Percentiles rank a stretch among this genome's conserved stretches.
Conservation (phyloP, 352 stramenopile genomes). For the Elongisporangium anandrum region DNA sequence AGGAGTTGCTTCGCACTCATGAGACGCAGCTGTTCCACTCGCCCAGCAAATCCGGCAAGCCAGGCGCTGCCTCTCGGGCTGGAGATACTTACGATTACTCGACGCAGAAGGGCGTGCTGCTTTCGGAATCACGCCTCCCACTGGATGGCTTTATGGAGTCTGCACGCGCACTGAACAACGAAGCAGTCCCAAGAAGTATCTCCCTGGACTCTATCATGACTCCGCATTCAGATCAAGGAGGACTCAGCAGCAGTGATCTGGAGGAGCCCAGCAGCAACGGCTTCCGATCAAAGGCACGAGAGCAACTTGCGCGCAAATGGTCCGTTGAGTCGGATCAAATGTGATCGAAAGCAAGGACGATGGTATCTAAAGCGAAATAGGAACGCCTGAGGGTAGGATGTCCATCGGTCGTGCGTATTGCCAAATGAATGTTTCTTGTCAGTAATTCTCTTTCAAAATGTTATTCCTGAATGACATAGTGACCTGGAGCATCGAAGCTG, state of each 20-base stretch:
- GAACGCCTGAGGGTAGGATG: background rate
- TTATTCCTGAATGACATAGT: constrained; percentile 45
- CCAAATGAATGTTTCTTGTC: background rate
- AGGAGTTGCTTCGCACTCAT: constrained; percentile 41
- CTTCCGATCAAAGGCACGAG: constrained; percentile 47
- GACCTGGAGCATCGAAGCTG: constrained; percentile 33
- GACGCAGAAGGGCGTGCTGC: constrained; percentile 10
- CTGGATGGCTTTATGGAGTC: background rate
- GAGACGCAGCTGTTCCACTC: constrained; percentile 46
- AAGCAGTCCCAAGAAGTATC: constrained; percentile 7
- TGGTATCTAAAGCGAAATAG: background rate
- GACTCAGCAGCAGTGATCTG: constrained; percentile 13
- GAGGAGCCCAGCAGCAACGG: constrained; percentile 49
- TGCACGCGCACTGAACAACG: background rate
- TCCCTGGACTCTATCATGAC: constrained; percentile 43
- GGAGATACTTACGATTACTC: constrained; percentile 1
- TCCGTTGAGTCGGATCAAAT: constrained; percentile 33
- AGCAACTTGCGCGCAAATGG: constrained; percentile 58
- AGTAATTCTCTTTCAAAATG: background rate
- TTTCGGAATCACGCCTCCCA: constrained; percentile 23
- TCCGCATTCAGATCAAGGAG: constrained; percentile 5
- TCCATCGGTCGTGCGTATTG: background rate
- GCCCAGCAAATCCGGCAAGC: constrained; percentile 2
- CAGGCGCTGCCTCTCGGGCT: constrained; percentile 1
- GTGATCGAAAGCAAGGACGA: constrained; percentile 7